Evolutionary conservation across 257 asterid species (phyloP), one percentile per base, ranked within the genome.

Genomic region (Nicotiana knightiana): DNA sequence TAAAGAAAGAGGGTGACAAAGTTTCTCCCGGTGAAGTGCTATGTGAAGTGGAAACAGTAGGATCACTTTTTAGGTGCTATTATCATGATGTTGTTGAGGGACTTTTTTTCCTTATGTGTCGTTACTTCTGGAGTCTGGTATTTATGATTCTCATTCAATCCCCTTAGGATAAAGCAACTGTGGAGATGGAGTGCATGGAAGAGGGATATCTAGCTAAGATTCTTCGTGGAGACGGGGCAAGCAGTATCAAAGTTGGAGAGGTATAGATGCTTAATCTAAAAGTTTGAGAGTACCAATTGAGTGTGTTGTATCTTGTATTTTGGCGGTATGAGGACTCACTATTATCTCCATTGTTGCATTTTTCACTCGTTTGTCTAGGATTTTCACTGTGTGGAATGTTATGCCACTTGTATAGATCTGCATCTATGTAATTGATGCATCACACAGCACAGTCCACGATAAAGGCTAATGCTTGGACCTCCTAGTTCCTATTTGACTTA

Each of bases 231-330:
- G 59, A 71, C 1, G 61, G 30, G 15, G 61, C 77, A 21, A 71
- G 26, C 11, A 6, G 15, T 71, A 24, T 24, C 37, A 46, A 46
- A 71, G 61, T 46, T 71, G 59, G 37, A 26, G 21, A 96, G 99
- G 99, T 96, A 93, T 71, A 75, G 80, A 67, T 82, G 83, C 70
- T 58, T 73, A 26, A 65, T 33, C 48, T 46, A 77, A 68, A 37
- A 55, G 43, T 64, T 32, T 80, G 83, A 26, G 63, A 68, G 73
- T 67, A 78, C 76, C 55, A 59, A 64, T 17, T 64, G 48, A 57
- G 32, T 62, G 35, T 68, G 55, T 61, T 75, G 1, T 67, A 79
- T 75, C 67, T 21, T 21, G 24, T 21, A 21, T 21, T 0, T 21
- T 21, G 24, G 24, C 24, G 24, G 24, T 26, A 71, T 65, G 11